Base-by-base conservation (phyloP, 768 basidiomycete species). In the Russula sp. region DNA sequence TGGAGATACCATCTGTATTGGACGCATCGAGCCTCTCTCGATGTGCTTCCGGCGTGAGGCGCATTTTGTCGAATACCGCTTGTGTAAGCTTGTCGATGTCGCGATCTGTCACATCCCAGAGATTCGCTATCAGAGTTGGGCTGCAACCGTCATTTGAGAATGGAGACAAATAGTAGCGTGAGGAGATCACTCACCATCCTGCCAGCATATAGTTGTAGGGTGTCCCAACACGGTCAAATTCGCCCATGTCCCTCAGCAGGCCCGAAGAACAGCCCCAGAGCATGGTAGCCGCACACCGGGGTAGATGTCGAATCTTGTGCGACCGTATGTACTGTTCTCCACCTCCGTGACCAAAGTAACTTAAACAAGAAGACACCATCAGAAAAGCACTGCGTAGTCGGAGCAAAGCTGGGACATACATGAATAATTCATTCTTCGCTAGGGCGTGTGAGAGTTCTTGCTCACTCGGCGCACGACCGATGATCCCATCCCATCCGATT, bases 251-350 rank as follows among this genome's bases (percentile, higher is more conserved):
- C 59, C 82, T 81, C 65, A 99, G 73, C 1, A 83, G 76, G 10
- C 96, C 97, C 0, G 95, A 98, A 0, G 97, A 99, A 78, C 97
- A 99, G 0, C 97, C 97, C 97, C 96, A 99, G 3, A 99, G 82
- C 92, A 98, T 94, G 1, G 91, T 89, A 14, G 88, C 88, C 7
- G 97, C 95, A 71, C 97, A 98, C n/a, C 81, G 79, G 1, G 83
- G 81, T 39, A 98, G 78, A 63, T 87, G 82, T 8, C 91, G 81
- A 57, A 99, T 84, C 69, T 87, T 89, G 72, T 91, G 88, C 2
- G 94, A 91, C 3, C 91, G 87, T 7, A 91, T 80, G 70, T 96
- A 99, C 69, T 98, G 96, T 71, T 98, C 95, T 1, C 85, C 95
- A 7, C 95, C 95, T 2, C 94, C 94, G 69, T 99, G 97, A 14